Base-by-base conservation (phyloP, 1,139 yeast species). In the Waltiozyma sp. region DNA sequence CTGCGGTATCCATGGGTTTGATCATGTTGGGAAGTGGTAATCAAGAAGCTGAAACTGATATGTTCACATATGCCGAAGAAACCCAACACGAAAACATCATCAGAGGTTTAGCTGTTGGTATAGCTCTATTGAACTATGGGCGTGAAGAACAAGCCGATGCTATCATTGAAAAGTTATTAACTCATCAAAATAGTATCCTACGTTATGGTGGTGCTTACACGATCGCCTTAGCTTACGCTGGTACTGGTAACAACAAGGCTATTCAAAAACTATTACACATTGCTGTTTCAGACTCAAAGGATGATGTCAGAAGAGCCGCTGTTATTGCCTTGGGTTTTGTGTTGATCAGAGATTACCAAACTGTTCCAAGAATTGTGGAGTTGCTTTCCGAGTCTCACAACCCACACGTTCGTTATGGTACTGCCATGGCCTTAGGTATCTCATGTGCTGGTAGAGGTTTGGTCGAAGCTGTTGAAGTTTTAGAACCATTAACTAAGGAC, bases 401-500 rank as follows among this genome's bases (percentile, higher is more conserved):
- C 60, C 95, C 98, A 15, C 97, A 93, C 60, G 98, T 93, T 28
- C 85, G 99, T 64, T 91, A 93, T 60, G 99, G 99, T 66, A 84
- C 97, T 37, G 96, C 97, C 3, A 71, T 91, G 78, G 98, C 99
- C 0, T 73, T 91, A 51, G 98, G 97, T 65, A 85, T 93, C 47
- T 80, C 97, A 3, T 89, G 97, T 70, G 96, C 97, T 26, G 98
- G 98, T 43, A 83, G 94, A 61, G 93, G 89, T 5, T 68, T 85
- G 45, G 78, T 83, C 44, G 80, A 91, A 38, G 98, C 98, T 0
- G 75, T 91, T 49, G 96, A 88, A 51, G 88, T 93, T 19, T 72
- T 91, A 53, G 95, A 87, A 64, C 96, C 97, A 33, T 75, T 91
- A 67, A 77, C 91, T 36, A 86, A 86, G 58, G 99, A 91, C 64